These are phyloP conservation scores for Mrakia frigida DNA, from an alignment of 768 basidiomycete species.

Conservation along the genomic window DNA sequence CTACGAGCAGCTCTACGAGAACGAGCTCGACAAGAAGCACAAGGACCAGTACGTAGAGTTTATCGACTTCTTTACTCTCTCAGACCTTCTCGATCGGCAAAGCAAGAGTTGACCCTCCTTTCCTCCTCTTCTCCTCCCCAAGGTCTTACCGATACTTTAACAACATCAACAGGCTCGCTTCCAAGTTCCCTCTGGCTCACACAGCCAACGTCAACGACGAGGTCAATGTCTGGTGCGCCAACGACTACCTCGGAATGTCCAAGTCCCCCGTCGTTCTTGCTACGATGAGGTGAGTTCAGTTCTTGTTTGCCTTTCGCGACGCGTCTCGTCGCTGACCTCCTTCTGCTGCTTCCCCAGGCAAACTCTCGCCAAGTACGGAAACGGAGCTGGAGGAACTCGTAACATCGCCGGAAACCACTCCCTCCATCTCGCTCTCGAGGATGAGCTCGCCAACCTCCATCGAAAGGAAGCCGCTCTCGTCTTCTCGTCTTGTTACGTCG, in stretches of 20 bases:
- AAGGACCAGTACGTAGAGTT: constrained; percentile 28
- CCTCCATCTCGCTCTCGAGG: constrained; percentile 87
- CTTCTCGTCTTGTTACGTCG: constrained; percentile 98
- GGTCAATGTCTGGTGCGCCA: constrained; percentile 98
- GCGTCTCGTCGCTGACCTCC: constrained; percentile 14
- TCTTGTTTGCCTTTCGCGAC: constrained; percentile 10
- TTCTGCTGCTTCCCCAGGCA: constrained; percentile 54
- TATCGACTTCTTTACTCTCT: too few species aligned
- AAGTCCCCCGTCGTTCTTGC: constrained; percentile 91
- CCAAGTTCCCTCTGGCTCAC: constrained; percentile 96
- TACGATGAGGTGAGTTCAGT: constrained; percentile 80
- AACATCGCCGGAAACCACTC: constrained; percentile 98
- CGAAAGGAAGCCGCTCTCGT: constrained; percentile 89
- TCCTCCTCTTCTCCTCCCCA: background rate
- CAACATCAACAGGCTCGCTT: constrained; percentile 94
- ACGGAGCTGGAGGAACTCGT: constrained; percentile 95
- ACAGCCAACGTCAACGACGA: constrained; percentile 80
- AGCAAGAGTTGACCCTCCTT: background rate
- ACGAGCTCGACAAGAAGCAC: constrained; percentile 84
- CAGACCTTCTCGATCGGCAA: background rate
- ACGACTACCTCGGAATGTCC: constrained; percentile 98
- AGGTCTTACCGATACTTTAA: constrained; percentile 81
- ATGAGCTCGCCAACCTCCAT: constrained; percentile 87
- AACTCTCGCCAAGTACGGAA: constrained; percentile 88
- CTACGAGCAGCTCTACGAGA: constrained; percentile 80